These are phyloP conservation scores for Neurospora sp. DNA, from an alignment of 495 filamentous ascomycete genomes.

Conservation along the genomic window DNA sequence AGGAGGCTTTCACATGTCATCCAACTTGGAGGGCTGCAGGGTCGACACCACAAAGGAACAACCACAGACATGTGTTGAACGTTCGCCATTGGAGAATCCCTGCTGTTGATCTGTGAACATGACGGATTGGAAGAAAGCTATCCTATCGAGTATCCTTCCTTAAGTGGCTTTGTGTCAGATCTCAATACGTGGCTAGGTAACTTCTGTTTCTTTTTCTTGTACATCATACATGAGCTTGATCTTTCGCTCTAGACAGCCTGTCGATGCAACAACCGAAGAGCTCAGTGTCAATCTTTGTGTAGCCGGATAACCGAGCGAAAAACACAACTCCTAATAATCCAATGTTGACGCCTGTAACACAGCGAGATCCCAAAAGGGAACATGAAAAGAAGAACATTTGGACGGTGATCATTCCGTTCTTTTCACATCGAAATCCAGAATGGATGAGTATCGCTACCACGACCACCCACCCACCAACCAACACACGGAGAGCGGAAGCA, in stretches of 20 bases:
- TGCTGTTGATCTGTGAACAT: not conserved
- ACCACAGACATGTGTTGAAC: not conserved
- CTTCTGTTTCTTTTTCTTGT: not conserved
- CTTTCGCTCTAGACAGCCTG: not conserved
- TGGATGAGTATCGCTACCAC: not conserved
- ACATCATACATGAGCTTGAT: not conserved
- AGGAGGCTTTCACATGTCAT: not conserved
- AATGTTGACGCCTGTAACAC: not conserved
- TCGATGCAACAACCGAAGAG: not conserved
- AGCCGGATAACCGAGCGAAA: not conserved
- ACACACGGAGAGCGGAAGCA: not conserved
- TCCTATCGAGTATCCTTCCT: not conserved
- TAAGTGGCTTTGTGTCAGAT: not conserved
- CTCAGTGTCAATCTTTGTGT: not conserved
- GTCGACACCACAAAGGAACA: not conserved
- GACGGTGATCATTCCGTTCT: not conserved
- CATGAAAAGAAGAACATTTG: not conserved
- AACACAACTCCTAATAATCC: not conserved
- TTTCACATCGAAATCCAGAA: not conserved
- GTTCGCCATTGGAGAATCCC: not conserved
- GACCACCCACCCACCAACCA: not conserved
- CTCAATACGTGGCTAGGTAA: not conserved
- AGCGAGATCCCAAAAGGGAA: not conserved
- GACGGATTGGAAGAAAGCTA: not conserved
- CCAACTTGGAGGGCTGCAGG: not conserved